phyloP scores from a whole-genome alignment of 768 basidiomycete genomes.

The Mycena olivaceomarginata region DNA sequence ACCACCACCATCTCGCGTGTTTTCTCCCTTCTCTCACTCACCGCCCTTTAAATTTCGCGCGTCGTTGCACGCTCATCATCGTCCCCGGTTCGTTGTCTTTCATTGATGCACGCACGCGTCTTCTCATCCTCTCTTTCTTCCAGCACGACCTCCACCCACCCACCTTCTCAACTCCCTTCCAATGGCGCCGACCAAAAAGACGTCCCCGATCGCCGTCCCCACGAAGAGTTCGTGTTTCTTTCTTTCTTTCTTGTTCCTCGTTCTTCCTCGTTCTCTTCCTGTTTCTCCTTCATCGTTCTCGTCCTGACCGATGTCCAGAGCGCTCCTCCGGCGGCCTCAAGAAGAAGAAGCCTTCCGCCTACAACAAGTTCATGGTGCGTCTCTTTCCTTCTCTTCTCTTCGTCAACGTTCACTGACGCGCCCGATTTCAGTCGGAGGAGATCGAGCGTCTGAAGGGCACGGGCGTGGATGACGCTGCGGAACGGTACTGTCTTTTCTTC shows the following conservation, averaged over 20 bases:
- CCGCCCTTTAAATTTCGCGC: constrained; percentile 8
- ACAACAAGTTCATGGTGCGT: constrained; percentile 84
- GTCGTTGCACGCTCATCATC: constrained; percentile 4
- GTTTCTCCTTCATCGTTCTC: constrained; percentile 32
- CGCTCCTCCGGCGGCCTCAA: constrained; percentile 71
- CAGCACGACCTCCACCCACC: not conserved
- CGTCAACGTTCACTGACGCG: not conserved
- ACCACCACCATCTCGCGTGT: constrained; percentile 57
- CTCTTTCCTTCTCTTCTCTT: constrained; percentile 3
- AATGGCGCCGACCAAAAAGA: constrained; percentile 65
- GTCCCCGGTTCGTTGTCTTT: constrained; percentile 33
- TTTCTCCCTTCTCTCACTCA: constrained; percentile 33
- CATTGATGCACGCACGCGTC: not conserved
- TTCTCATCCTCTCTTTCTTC: constrained; percentile 33
- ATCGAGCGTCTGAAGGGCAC: not conserved
- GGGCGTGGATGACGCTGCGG: not conserved
- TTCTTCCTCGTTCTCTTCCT: constrained; percentile 11
- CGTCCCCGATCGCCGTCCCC: constrained; percentile 66
- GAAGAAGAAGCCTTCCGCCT: constrained; percentile 79
- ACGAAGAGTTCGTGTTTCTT: constrained; percentile 71
- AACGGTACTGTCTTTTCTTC: constrained; percentile 17
- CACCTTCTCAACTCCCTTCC: not conserved
- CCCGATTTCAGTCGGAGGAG: not conserved
- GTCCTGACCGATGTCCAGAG: constrained; percentile 55
- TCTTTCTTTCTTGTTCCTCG: constrained; percentile 3